Conservation (phyloP, 2,329 filamentous ascomycete genomes). For the Ilyonectria sp. region DNA sequence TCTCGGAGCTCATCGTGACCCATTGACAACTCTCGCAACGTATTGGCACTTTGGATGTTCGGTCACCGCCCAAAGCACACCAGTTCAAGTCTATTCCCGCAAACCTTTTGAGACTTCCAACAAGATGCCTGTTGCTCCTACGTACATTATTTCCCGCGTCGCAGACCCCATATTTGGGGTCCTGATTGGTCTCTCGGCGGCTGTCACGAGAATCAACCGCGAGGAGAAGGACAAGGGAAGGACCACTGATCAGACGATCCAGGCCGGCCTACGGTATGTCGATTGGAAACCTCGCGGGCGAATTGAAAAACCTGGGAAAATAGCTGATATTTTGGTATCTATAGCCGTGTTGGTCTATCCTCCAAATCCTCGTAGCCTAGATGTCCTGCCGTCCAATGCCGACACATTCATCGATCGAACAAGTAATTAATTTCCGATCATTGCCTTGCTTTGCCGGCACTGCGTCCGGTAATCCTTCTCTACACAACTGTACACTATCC, state of each 20-base stretch:
- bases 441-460: background rate
- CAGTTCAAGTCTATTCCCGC: background rate
- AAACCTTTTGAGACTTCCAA: conserved; percentile 18
- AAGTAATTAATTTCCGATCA: conserved; percentile 1
- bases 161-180: conserved; percentile 73
- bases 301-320: background rate
- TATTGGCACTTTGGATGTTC: conserved; percentile 13
- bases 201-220: conserved; percentile 71
- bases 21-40: conserved; percentile 22
- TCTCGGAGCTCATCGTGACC: conserved; percentile 7
- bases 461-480: conserved; percentile 17
- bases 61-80: conserved; percentile 1
- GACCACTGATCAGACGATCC: conserved; percentile 65
- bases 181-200: conserved; percentile 69
- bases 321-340: conserved; percentile 22
- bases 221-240: conserved; percentile 72
- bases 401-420: background rate
- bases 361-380: conserved; percentile 41
- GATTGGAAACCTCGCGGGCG: background rate
- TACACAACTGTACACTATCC: conserved; percentile 30
- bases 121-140: conserved; percentile 65
- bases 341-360: conserved; percentile 52
- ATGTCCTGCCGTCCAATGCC: background rate
- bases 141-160: conserved; percentile 73
- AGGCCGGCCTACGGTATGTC: conserved; percentile 60